Conservation (phyloP, 2,329 filamentous ascomycete genomes). For the Canariomyces notabilis region DNA sequence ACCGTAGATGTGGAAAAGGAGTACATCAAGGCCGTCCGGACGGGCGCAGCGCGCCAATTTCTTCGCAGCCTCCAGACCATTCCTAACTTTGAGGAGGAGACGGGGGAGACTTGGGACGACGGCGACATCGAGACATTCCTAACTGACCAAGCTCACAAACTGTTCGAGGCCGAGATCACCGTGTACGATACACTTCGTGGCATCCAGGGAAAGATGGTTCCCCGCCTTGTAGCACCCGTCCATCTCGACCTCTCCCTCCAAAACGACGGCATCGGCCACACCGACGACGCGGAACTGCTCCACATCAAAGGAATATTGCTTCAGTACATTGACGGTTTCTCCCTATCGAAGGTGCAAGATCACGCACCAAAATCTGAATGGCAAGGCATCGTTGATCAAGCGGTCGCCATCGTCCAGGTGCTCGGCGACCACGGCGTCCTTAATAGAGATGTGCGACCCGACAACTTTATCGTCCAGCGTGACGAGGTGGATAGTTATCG, state of each 20-base stretch:
- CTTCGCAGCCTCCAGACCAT: background rate
- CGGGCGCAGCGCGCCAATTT: background rate
- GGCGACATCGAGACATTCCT: slow-evolving; percentile 12
- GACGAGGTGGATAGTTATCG: slow-evolving; percentile 3
- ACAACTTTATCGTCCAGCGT: slow-evolving; percentile 24
- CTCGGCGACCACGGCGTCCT: slow-evolving; percentile 25
- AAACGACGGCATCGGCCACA: slow-evolving; percentile 1
- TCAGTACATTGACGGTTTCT: slow-evolving; percentile 20
- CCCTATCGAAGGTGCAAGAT: slow-evolving; percentile 7
- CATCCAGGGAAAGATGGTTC: slow-evolving; percentile 21
- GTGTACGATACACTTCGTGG: slow-evolving; percentile 18
- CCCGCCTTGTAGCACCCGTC: slow-evolving; percentile 16
- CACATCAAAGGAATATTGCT: slow-evolving; percentile 20
- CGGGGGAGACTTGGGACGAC: slow-evolving; percentile 18
- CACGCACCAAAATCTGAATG: slow-evolving; percentile 3
- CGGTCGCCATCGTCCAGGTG: slow-evolving; percentile 7
- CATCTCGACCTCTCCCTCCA: slow-evolving; percentile 6
- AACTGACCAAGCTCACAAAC: background rate
- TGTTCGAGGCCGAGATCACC: slow-evolving; percentile 17
- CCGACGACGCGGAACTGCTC: slow-evolving; percentile 1
- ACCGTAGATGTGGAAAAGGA: background rate
- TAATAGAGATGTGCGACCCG: slow-evolving; percentile 23
- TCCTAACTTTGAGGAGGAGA: slow-evolving; percentile 9
- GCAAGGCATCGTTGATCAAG: slow-evolving; percentile 23
- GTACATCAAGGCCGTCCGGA: background rate